Conservation (phyloP, 192 early-diverging fungal genomes). For the Umbelopsis ramanniana region DNA sequence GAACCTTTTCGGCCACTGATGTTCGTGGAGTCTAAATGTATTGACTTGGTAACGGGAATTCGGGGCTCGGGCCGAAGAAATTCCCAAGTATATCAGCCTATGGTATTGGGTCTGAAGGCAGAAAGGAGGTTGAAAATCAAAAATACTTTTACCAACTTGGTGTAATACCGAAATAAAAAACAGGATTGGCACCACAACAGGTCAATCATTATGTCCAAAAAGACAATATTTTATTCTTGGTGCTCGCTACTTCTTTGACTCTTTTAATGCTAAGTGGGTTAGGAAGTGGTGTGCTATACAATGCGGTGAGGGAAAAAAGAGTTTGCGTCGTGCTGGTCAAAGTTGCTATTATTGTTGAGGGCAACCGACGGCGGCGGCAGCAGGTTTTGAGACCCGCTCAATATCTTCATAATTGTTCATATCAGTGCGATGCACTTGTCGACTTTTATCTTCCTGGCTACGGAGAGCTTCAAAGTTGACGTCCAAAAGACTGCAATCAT, state of each 20-base stretch:
- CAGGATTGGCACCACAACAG: too few species aligned
- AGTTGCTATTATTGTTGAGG: conserved; percentile 6
- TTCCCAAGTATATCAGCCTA: too few species aligned
- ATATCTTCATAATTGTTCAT: background rate
- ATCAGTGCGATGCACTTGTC: background rate
- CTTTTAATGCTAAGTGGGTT: background rate
- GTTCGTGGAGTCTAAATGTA: too few species aligned
- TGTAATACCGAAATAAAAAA: too few species aligned
- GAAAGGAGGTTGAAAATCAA: too few species aligned
- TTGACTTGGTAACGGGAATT: too few species aligned
- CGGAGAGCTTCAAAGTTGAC: background rate
- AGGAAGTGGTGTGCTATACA: background rate
- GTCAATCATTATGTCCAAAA: too few species aligned
- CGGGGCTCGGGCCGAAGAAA: too few species aligned
- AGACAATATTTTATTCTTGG: too few species aligned
- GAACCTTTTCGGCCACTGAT: too few species aligned
- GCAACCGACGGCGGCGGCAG: background rate
- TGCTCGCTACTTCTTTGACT: background rate
- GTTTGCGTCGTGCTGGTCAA: background rate
- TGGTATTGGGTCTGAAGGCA: too few species aligned
- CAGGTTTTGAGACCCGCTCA: background rate
- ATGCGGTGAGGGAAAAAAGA: background rate
- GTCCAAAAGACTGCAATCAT: background rate
- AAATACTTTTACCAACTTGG: too few species aligned
- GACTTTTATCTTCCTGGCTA: background rate